Evolutionary conservation across 441 rosid genomes (phyloP).

Genomic region (Brassica hybrid): DNA sequence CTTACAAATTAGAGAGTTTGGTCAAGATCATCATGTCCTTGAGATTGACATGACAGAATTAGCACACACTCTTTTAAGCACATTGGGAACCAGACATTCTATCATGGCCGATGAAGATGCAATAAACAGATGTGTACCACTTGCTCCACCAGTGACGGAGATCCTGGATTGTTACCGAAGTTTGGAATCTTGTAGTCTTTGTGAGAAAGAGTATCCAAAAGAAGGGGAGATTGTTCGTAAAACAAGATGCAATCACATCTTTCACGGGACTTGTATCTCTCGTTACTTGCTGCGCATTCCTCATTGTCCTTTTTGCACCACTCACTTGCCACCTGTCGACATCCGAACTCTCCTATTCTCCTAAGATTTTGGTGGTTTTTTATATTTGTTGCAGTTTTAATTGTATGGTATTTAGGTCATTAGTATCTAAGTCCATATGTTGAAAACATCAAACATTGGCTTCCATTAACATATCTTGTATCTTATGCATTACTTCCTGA

Average conservation of each 20-base stretch:
- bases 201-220: slow-evolving; percentile 21
- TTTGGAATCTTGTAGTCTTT: not conserved
- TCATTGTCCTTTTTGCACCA: not conserved
- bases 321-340: slow-evolving; percentile 20
- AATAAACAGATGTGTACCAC: not conserved
- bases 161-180: slow-evolving; percentile 24
- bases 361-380: not conserved
- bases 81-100: not conserved
- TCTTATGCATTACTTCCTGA: slow-evolving; percentile 8
- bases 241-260: slow-evolving; percentile 36
- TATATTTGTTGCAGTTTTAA: no score
- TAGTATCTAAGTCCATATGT: not conserved
- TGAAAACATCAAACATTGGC: not conserved
- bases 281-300: slow-evolving; percentile 14
- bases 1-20: not conserved
- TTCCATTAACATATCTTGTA: slow-evolving; percentile 2
- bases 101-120: not conserved
- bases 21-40: not conserved
- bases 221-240: slow-evolving; percentile 20
- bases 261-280: slow-evolving; percentile 15
- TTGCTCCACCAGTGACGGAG: slow-evolving; percentile 15
- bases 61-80: not conserved
- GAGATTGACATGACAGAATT: not conserved
- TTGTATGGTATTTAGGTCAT: not conserved
- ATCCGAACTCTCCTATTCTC: slow-evolving; percentile 9